phyloP scores from a whole-genome alignment of 2,329 filamentous ascomycete species.

The Ambrosiella cleistominuta region DNA sequence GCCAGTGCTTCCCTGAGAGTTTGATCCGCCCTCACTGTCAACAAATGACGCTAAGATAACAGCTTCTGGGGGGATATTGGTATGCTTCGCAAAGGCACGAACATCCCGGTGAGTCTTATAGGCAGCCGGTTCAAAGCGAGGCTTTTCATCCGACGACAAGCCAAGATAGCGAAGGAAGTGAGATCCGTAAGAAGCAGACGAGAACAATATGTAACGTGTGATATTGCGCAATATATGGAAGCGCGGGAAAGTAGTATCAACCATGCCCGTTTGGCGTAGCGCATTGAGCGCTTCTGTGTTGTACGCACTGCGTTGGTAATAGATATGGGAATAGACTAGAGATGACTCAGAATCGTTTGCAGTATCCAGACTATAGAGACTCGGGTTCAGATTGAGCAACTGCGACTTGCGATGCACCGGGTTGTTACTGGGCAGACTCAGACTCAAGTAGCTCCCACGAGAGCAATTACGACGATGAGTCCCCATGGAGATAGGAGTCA shows the following conservation, averaged over 20 bases:
- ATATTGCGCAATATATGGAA: constrained; percentile 45
- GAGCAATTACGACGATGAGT: constrained; percentile 5
- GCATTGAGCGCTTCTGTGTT: constrained; percentile 30
- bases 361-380: constrained; percentile 42
- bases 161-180: constrained; percentile 46
- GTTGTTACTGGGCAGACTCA: background rate
- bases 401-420: constrained; percentile 5
- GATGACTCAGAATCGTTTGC: constrained; percentile 36
- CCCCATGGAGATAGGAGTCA: constrained; percentile 7
- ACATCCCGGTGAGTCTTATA: constrained; percentile 41
- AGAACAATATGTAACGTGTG: constrained; percentile 47
- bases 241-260: constrained; percentile 41
- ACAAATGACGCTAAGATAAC: constrained; percentile 54
- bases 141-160: constrained; percentile 32
- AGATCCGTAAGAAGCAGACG: constrained; percentile 48
- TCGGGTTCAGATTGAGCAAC: constrained; percentile 24
- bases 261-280: constrained; percentile 33
- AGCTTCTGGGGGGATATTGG: constrained; percentile 36
- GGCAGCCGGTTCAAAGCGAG: constrained; percentile 20
- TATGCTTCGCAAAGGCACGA: constrained; percentile 46
- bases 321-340: constrained; percentile 29
- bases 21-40: constrained; percentile 49
- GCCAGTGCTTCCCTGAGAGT: constrained; percentile 44
- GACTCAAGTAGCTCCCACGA: constrained; percentile 3
- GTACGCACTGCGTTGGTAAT: constrained; percentile 31